phyloP scores from a whole-genome alignment of 768 basidiomycete species.

The Antrodiella citrinella region DNA sequence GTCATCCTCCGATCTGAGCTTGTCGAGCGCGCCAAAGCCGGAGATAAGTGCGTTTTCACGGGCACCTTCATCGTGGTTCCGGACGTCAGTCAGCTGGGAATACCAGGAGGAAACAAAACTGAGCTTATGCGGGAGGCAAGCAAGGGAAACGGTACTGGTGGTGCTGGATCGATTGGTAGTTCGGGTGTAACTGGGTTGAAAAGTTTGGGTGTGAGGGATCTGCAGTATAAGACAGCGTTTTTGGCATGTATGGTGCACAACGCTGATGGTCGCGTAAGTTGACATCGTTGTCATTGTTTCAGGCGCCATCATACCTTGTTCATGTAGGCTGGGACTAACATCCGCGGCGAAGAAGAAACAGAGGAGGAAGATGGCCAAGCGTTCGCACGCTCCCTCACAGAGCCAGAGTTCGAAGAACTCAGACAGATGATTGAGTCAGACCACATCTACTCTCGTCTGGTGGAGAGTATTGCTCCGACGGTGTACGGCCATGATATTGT shows the following conservation, averaged over 20 bases:
- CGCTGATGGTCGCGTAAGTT: slow-evolving; percentile 76
- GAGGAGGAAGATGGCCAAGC: slow-evolving; percentile 73
- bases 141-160: slow-evolving; percentile 48
- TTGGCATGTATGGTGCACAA: slow-evolving; percentile 96
- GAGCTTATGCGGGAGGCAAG: slow-evolving; percentile 84
- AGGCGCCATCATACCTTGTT: not conserved
- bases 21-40: slow-evolving; percentile 98
- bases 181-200: slow-evolving; percentile 92
- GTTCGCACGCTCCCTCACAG: slow-evolving; percentile 83
- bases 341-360: slow-evolving; percentile 82
- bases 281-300: not conserved
- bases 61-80: slow-evolving; percentile 98
- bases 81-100: slow-evolving; percentile 91
- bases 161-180: slow-evolving; percentile 58
- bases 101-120: slow-evolving; percentile 90
- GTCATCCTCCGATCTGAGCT: slow-evolving; percentile 93
- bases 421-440: slow-evolving; percentile 90
- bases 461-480: slow-evolving; percentile 93
- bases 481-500: slow-evolving; percentile 99
- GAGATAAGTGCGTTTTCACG: slow-evolving; percentile 97
- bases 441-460: slow-evolving; percentile 90
- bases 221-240: slow-evolving; percentile 99
- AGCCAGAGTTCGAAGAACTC: slow-evolving; percentile 92
- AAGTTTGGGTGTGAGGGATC: slow-evolving; percentile 86
- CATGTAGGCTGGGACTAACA: slow-evolving; percentile 69